A percentile compares a stretch with the other conserved stretches of the same genome.
Conservation (phyloP, 441 rosid genomes). For the Arabidopsis lyrata region DNA sequence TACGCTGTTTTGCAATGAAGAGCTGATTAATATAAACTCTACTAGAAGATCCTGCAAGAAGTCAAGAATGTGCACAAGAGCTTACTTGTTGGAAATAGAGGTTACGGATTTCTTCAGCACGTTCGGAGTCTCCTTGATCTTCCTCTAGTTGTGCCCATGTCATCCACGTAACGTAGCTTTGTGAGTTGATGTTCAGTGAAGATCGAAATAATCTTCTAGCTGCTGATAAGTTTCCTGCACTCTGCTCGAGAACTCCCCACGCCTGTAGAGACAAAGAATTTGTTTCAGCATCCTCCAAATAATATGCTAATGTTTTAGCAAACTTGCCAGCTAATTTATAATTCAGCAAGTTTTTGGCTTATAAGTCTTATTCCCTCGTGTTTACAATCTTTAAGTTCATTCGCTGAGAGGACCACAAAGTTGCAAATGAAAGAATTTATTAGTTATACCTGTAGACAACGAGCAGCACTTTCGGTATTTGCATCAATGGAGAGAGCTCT, state of each 20-base stretch:
- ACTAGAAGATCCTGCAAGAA: constrained; percentile 5
- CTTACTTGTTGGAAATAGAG: constrained; percentile 95
- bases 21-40: constrained; percentile 3
- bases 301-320: not conserved
- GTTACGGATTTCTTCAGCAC: constrained; percentile 95
- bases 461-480: constrained; percentile 81
- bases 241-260: constrained; percentile 97
- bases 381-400: not conserved
- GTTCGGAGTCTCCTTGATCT: constrained; percentile 85
- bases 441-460: constrained; percentile 80
- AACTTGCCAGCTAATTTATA: not conserved
- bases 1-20: constrained; percentile 59
- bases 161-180: constrained; percentile 97
- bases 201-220: constrained; percentile 90
- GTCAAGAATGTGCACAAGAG: not conserved
- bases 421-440: constrained; percentile 13
- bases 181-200: constrained; percentile 80
- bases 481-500: constrained; percentile 76
- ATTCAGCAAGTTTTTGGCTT: not conserved
- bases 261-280: constrained; percentile 55
- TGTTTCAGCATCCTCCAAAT: constrained; percentile 3
- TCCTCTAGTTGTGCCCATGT: constrained; percentile 98
- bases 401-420: not conserved
- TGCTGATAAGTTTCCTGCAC: constrained; percentile 82
- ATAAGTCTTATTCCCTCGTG: not conserved